Conservation (phyloP, 352 stramenopile genomes). For the Phytophthora tentaculata region DNA sequence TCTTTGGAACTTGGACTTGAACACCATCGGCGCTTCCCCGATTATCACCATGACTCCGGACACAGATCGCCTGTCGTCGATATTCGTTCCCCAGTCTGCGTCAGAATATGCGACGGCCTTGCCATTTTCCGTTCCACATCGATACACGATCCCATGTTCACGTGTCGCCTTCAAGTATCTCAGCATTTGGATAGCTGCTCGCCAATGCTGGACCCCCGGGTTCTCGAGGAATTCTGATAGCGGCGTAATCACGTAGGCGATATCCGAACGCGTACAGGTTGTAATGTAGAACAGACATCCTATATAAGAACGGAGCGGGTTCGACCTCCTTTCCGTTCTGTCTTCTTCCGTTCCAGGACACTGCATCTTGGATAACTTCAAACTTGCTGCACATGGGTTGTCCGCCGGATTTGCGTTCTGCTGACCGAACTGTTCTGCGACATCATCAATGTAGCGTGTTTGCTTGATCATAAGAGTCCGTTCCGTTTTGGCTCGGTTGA, state of each 20-base stretch:
- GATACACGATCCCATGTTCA: neutral
- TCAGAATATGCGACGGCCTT: neutral
- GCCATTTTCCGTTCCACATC: neutral
- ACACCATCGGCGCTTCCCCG: neutral
- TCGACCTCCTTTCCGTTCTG: neutral
- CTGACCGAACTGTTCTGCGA: too few relatives aligned
- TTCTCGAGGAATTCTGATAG: neutral
- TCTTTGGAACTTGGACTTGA: neutral
- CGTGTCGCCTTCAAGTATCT: neutral
- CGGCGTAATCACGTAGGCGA: neutral
- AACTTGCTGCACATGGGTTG: too few relatives aligned
- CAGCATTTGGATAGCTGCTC: neutral
- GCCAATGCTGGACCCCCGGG: conserved; percentile 6
- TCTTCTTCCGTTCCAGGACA: neutral
- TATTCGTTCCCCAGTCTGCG: neutral
- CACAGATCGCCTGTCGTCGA: neutral
- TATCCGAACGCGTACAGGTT: neutral
- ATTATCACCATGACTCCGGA: neutral
- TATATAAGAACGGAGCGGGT: neutral
- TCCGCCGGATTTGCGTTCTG: too few relatives aligned
- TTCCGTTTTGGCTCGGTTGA: neutral
- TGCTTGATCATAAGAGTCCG: too few relatives aligned
- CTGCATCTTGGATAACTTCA: neutral
- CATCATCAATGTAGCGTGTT: too few relatives aligned
- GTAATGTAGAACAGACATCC: neutral